Evolutionary conservation across 805 yeast genomes (phyloP).

Genomic region (Yarrowia keelungensis): DNA sequence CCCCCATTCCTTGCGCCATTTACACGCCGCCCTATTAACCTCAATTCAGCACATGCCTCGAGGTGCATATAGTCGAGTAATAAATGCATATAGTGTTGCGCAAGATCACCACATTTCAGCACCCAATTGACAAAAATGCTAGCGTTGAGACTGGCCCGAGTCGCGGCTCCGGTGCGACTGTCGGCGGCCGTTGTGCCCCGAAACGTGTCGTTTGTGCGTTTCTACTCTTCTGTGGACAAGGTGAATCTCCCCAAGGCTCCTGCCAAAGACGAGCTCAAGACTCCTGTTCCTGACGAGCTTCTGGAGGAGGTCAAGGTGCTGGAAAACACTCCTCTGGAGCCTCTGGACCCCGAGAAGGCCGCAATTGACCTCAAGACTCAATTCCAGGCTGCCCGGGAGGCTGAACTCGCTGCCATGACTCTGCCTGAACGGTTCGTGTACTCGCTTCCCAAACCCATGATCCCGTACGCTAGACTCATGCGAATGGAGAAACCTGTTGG

Average conservation of each 20-base stretch:
- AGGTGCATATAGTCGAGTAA: slow-evolving; percentile 4
- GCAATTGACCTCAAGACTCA: slow-evolving; percentile 18
- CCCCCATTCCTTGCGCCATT: background rate
- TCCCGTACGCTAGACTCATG: slow-evolving; percentile 92
- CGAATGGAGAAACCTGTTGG: slow-evolving; percentile 97
- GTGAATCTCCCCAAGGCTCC: slow-evolving; percentile 2
- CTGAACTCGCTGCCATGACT: slow-evolving; percentile 41
- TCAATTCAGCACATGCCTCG: slow-evolving; percentile 26
- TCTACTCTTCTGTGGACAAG: slow-evolving; percentile 12
- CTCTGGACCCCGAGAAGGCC: background rate
- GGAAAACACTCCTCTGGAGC: slow-evolving; percentile 19
- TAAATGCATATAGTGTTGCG: too few relatives aligned
- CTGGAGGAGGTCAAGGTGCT: slow-evolving; percentile 12
- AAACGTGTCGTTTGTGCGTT: background rate
- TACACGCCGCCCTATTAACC: background rate
- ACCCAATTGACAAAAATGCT: background rate
- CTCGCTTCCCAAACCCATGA: slow-evolving; percentile 69
- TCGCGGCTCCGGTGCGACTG: background rate
- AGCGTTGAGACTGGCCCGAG: slow-evolving; percentile 20
- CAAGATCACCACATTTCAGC: background rate
- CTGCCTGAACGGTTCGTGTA: slow-evolving; percentile 48
- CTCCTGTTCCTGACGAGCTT: background rate
- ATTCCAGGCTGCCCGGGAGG: slow-evolving; percentile 23
- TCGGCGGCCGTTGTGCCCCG: too few relatives aligned
- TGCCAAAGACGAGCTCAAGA: slow-evolving; percentile 8